These are phyloP conservation scores for Colletotrichum scovillei DNA, from an alignment of 2,329 filamentous ascomycete genomes.

Conservation along the genomic window DNA sequence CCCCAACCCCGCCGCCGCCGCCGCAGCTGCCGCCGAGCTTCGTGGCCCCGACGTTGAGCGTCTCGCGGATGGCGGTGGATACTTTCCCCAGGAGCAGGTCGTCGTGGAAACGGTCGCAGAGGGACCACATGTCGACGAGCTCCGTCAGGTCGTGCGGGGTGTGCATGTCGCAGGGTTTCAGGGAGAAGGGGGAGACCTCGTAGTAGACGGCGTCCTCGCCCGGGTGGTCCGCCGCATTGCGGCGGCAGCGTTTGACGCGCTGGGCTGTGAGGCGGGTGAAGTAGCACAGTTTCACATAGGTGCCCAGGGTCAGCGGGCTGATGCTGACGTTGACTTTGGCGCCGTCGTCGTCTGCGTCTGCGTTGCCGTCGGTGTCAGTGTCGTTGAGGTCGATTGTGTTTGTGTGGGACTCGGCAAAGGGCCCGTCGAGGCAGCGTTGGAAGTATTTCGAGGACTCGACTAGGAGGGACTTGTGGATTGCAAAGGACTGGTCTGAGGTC, in stretches of 20 bases:
- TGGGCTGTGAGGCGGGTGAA: constrained; percentile 27
- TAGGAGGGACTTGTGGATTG: constrained; percentile 29
- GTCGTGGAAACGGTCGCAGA: constrained; percentile 30
- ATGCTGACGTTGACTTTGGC: neutral
- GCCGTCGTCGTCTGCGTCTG: neutral
- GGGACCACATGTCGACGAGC: constrained; percentile 30
- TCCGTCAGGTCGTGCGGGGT: constrained; percentile 25
- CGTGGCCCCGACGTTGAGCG: constrained; percentile 18
- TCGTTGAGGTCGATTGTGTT: constrained; percentile 32
- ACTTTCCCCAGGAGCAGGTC: constrained; percentile 27
- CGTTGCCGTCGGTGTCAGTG: neutral
- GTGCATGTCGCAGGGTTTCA: constrained; percentile 32
- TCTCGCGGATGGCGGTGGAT: constrained; percentile 28
- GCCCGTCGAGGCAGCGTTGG: constrained; percentile 30
- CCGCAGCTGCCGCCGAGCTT: neutral
- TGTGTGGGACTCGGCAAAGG: constrained; percentile 20
- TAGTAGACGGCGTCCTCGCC: constrained; percentile 13
- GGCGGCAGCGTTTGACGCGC: constrained; percentile 28
- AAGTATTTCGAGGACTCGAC: constrained; percentile 33
- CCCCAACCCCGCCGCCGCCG: no score
- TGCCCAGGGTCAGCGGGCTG: constrained; percentile 18
- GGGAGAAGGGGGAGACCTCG: constrained; percentile 29
- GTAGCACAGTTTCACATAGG: constrained; percentile 34
- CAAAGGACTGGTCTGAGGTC: constrained; percentile 17
- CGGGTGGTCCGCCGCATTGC: constrained; percentile 10